phyloP scores from a whole-genome alignment of 2,329 filamentous ascomycete species.

The Aspergillus costaricaensis region DNA sequence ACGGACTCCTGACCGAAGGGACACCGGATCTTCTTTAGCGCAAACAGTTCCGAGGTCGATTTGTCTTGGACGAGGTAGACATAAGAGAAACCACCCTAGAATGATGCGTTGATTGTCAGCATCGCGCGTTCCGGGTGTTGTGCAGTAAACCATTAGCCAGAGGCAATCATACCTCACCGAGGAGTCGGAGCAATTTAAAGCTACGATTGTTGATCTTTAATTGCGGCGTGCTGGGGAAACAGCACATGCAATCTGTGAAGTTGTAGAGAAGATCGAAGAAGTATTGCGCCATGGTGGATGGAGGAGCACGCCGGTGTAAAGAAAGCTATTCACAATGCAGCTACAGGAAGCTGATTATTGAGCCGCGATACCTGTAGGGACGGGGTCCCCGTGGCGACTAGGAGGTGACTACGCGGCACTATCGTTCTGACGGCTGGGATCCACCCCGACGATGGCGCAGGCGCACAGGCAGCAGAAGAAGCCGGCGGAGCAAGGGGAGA shows the following conservation, averaged over 20 bases:
- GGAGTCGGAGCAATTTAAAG: conserved; percentile 91
- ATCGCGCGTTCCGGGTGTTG: conserved; percentile 2
- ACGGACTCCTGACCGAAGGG: conserved; percentile 97
- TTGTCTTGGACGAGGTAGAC: conserved; percentile 98
- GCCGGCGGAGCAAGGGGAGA: conserved; percentile 9
- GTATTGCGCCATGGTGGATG: conserved; percentile 70
- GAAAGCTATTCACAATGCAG: not conserved
- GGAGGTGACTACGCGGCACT: conserved; percentile 5
- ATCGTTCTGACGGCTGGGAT: conserved; percentile 10
- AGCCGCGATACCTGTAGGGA: not conserved
- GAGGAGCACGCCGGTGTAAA: not conserved
- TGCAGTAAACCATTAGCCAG: conserved; percentile 1
- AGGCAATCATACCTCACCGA: conserved; percentile 72
- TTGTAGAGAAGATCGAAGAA: conserved; percentile 88
- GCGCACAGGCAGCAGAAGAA: conserved; percentile 11
- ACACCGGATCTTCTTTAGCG: conserved; percentile 98
- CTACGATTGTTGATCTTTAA: conserved; percentile 92
- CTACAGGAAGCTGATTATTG: not conserved
- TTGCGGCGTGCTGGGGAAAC: conserved; percentile 90
- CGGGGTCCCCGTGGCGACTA: conserved; percentile 8
- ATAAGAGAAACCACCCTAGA: conserved; percentile 92
- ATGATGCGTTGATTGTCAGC: conserved; percentile 11
- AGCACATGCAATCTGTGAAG: conserved; percentile 91
- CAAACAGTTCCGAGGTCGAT: conserved; percentile 77
- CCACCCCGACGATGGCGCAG: conserved; percentile 7